Conservation (phyloP, 2,329 filamentous ascomycete species). For the Fusarium algeriense region DNA sequence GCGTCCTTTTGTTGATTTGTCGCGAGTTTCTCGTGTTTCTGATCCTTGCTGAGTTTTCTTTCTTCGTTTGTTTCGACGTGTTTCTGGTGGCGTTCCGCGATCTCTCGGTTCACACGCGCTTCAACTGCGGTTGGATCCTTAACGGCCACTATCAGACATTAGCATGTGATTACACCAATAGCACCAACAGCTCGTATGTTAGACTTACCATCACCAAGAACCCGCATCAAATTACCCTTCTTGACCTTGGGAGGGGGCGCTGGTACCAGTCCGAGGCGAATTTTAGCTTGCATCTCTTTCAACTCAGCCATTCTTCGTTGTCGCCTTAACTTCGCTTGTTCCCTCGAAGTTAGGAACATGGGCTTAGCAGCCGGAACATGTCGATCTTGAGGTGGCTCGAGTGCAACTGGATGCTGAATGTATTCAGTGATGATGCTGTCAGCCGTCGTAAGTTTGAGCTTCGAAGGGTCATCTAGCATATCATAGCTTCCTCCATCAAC, state of each 20-base stretch:
- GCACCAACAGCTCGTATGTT: background rate
- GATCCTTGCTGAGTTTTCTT: constrained; percentile 88
- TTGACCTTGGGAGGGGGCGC: constrained; percentile 96
- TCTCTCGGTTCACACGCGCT: constrained; percentile 91
- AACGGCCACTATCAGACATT: constrained; percentile 66
- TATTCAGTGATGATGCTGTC: constrained; percentile 92
- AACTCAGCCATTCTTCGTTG: constrained; percentile 92
- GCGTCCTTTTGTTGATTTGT: constrained; percentile 89
- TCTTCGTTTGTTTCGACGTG: constrained; percentile 86
- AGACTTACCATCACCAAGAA: constrained; percentile 81
- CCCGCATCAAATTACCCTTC: constrained; percentile 97
- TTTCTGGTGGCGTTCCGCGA: constrained; percentile 83
- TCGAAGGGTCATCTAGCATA: constrained; percentile 71
- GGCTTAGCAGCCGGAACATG: constrained; percentile 83
- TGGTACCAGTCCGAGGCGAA: constrained; percentile 88
- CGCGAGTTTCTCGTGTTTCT: constrained; percentile 85
- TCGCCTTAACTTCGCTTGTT: constrained; percentile 90
- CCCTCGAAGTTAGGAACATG: constrained; percentile 91
- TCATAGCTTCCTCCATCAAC: constrained; percentile 81
- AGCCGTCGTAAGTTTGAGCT: constrained; percentile 79
- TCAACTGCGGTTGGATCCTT: constrained; percentile 98
- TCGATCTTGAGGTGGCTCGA: constrained; percentile 92
- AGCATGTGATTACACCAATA: constrained; percentile 22
- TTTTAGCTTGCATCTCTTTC: constrained; percentile 97
- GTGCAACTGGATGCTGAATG: constrained; percentile 90